Percentiles rank a stretch among this genome's conserved stretches.
phyloP scores from a whole-genome alignment of 2,329 filamentous ascomycete species.

The Penicillium sp. region DNA sequence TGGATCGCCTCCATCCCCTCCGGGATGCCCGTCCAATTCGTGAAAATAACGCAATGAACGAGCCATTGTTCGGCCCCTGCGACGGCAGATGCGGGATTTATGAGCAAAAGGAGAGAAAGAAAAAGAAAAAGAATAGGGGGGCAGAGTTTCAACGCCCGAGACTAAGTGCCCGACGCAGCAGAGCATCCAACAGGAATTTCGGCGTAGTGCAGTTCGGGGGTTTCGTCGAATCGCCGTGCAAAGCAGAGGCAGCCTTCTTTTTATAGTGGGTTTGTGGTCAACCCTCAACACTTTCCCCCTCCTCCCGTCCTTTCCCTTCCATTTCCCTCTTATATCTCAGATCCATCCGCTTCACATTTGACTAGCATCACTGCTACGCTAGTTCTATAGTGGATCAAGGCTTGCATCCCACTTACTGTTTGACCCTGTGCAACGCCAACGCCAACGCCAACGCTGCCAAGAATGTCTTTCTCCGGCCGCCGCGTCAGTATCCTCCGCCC shows the following conservation, averaged over 20 bases:
- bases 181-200: conserved; percentile 11
- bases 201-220: conserved; percentile 19
- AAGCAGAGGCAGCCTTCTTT: too few species aligned
- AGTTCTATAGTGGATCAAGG: neutral
- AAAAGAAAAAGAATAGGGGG: neutral
- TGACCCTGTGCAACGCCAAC: too few species aligned
- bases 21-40: neutral
- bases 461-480: conserved; percentile 53
- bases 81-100: conserved; percentile 5
- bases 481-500: conserved; percentile 50
- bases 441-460: conserved; percentile 12
- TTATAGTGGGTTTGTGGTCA: conserved; percentile 8
- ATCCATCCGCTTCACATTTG: too few species aligned
- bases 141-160: conserved; percentile 5
- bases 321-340: neutral
- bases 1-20: neutral
- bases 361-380: too few species aligned
- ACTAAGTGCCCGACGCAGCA: neutral
- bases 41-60: neutral
- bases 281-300: conserved; percentile 2
- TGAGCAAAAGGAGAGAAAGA: neutral
- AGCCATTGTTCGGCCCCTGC: neutral
- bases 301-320: neutral
- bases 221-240: conserved; percentile 30
- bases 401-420: too few species aligned